Evolutionary conservation across 495 filamentous ascomycete species (phyloP).

Genomic region (Apiosordaria backusii): DNA sequence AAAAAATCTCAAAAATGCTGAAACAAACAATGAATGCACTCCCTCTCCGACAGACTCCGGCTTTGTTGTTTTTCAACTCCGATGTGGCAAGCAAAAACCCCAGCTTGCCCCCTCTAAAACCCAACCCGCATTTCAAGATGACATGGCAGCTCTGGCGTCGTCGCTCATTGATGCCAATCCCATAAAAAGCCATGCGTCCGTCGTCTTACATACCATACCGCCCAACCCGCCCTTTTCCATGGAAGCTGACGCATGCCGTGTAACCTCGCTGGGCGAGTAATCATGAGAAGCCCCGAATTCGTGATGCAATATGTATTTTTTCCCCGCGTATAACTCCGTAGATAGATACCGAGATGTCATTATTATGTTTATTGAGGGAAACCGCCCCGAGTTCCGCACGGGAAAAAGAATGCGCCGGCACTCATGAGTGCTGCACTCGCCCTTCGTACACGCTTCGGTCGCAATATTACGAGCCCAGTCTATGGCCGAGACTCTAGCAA

Average conservation of each 20-base stretch:
- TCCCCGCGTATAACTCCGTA: constrained; percentile 34
- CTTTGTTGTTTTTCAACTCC: background rate
- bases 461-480: background rate
- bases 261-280: constrained; percentile 18
- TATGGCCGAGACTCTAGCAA: background rate
- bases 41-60: background rate
- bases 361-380: constrained; percentile 21
- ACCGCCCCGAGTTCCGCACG: background rate
- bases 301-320: constrained; percentile 23
- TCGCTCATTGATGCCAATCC: constrained; percentile 15
- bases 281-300: constrained; percentile 26
- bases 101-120: background rate
- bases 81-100: background rate
- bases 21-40: constrained; percentile 5
- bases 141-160: constrained; percentile 4
- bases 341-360: constrained; percentile 35
- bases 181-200: background rate
- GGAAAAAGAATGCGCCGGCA: background rate
- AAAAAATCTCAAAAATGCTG: constrained; percentile 14
- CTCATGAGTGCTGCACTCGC: background rate
- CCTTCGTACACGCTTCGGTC: background rate
- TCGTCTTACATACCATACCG: constrained; percentile 21
- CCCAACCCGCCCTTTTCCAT: constrained; percentile 4
- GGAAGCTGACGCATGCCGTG: too few species aligned
- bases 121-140: background rate